phyloP scores from a whole-genome alignment of 2,329 filamentous ascomycete species.

The Aspergillus costaricaensis region DNA sequence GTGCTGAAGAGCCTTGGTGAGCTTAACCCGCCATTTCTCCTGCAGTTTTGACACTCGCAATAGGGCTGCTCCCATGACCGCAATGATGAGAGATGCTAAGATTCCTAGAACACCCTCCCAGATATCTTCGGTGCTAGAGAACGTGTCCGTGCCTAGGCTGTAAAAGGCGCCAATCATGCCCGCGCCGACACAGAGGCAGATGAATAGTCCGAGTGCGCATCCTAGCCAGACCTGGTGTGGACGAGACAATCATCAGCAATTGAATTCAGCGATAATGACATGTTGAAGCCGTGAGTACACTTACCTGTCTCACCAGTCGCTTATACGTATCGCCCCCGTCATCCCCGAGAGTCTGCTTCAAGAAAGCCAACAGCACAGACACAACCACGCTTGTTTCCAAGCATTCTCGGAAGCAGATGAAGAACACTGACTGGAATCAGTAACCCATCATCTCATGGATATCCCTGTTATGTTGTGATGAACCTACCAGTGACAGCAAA shows the following conservation, averaged over 20 bases:
- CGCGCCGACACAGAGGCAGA: slow-evolving; percentile 66
- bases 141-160: slow-evolving; percentile 66
- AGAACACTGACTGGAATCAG: slow-evolving; percentile 23
- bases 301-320: slow-evolving; percentile 1
- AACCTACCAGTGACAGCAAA: slow-evolving; percentile 5
- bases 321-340: background rate
- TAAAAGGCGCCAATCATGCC: slow-evolving; percentile 75
- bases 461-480: background rate
- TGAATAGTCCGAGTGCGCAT: slow-evolving; percentile 33
- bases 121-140: slow-evolving; percentile 69
- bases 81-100: slow-evolving; percentile 77
- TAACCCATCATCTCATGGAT: background rate
- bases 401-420: slow-evolving; percentile 68
- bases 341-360: slow-evolving; percentile 57
- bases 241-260: background rate
- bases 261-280: no score
- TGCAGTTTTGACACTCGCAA: slow-evolving; percentile 81
- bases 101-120: slow-evolving; percentile 81
- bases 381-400: slow-evolving; percentile 83
- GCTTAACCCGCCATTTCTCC: slow-evolving; percentile 81
- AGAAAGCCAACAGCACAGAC: slow-evolving; percentile 80
- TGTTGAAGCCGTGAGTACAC: background rate
- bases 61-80: slow-evolving; percentile 75
- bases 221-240: slow-evolving; percentile 4
- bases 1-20: slow-evolving; percentile 63